A percentile compares a stretch with the other conserved stretches of the same genome.
These are phyloP conservation scores for Pistacia integerrima DNA, from an alignment of 345 rosid genomes.

Conservation along the genomic window DNA sequence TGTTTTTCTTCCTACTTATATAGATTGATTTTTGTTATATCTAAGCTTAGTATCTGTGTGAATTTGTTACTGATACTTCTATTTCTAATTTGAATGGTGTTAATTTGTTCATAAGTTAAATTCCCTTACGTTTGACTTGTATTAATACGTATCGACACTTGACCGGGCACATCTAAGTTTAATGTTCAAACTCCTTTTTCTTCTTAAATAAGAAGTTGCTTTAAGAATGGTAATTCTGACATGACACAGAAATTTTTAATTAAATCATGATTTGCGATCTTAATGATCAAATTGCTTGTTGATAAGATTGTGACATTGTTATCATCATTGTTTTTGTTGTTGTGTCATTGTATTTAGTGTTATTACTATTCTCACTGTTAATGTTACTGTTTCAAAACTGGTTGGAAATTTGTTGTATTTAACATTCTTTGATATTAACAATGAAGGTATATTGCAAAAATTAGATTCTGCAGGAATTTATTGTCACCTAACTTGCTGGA, in stretches of 20 bases:
- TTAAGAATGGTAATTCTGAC: background rate
- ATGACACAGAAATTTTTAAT: background rate
- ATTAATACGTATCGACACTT: too few relatives aligned
- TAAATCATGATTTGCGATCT: background rate
- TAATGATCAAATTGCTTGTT: background rate
- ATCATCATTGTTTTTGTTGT: background rate
- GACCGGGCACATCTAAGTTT: too few relatives aligned
- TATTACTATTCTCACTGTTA: background rate
- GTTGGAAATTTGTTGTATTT: background rate
- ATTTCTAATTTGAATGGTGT: too few relatives aligned
- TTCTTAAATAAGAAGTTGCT: background rate
- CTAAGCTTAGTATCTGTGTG: background rate
- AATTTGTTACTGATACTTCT: background rate
- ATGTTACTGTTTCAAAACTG: constrained; percentile 3
- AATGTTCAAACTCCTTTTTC: too few relatives aligned
- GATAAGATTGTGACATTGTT: background rate
- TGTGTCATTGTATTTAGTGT: background rate
- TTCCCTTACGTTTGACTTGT: too few relatives aligned
- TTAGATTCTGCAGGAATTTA: constrained; percentile 9
- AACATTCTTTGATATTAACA: background rate
- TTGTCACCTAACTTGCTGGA: constrained; percentile 7
- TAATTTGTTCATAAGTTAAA: too few relatives aligned
- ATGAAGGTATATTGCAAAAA: background rate
- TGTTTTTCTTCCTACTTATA: background rate
- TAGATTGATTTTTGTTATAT: background rate